These are phyloP conservation scores for Venturia oleaginea DNA, from an alignment of 2,329 filamentous ascomycete genomes.

Conservation along the genomic window DNA sequence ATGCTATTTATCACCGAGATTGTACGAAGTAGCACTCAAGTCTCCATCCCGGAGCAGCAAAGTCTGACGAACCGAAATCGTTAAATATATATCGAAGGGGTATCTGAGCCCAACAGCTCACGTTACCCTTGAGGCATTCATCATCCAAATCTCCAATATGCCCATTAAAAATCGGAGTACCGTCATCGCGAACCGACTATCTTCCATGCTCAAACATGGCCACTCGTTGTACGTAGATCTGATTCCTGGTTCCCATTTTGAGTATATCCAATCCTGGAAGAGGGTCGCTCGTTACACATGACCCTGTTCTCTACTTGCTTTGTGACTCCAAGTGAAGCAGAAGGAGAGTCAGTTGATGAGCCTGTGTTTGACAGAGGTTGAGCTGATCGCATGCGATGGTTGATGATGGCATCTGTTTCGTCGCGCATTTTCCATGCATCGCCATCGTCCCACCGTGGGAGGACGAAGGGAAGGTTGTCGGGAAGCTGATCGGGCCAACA, in stretches of 20 bases:
- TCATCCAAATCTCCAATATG: not conserved
- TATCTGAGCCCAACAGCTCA: not conserved
- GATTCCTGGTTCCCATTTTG: not conserved
- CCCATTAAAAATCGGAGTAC: not conserved
- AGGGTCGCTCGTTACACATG: not conserved
- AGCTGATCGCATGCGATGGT: conserved; percentile 6
- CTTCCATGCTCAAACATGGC: not conserved
- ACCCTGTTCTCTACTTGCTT: not conserved
- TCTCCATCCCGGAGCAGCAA: too few relatives aligned
- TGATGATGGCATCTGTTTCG: conserved; percentile 8
- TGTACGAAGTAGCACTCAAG: too few relatives aligned
- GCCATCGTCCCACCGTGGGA: conserved; percentile 45
- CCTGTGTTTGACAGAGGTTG: not conserved
- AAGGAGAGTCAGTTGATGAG: not conserved
- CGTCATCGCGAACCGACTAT: not conserved
- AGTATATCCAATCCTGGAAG: not conserved
- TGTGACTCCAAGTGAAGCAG: not conserved
- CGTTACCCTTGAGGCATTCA: not conserved
- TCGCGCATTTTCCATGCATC: conserved; percentile 23
- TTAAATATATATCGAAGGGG: not conserved
- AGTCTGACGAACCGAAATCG: not conserved
- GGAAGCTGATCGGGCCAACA: conserved; percentile 48
- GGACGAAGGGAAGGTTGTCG: conserved; percentile 41
- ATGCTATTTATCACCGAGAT: too few relatives aligned
- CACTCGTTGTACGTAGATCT: not conserved